Conservation (phyloP, 768 basidiomycete genomes). For the Hypholoma fasciculare region DNA sequence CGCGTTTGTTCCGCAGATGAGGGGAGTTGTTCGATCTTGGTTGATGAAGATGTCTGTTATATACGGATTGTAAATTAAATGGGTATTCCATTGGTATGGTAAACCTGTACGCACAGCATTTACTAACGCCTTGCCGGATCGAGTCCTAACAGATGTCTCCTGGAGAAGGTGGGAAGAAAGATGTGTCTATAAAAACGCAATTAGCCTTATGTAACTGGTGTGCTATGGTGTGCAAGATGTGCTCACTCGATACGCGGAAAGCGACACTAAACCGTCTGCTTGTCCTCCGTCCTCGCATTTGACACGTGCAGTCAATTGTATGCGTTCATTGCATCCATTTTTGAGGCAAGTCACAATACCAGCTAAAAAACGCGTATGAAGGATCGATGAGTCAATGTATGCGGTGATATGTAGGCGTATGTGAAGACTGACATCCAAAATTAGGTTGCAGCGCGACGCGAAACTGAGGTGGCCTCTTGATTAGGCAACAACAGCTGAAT, state of each 20-base stretch:
- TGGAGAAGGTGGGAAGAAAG: slow-evolving; percentile 8
- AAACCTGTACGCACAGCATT: neutral
- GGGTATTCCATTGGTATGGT: neutral
- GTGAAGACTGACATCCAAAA: slow-evolving; percentile 36
- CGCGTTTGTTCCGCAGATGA: neutral
- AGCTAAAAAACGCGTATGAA: slow-evolving; percentile 25
- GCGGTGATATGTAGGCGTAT: slow-evolving; percentile 4
- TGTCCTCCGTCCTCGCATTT: slow-evolving; percentile 39
- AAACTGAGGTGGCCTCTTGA: slow-evolving; percentile 27
- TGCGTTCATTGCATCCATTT: slow-evolving; percentile 37
- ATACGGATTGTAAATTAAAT: neutral
- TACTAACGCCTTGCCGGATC: neutral
- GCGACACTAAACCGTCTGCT: slow-evolving; percentile 43
- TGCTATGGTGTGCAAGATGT: neutral
- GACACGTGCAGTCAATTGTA: slow-evolving; percentile 31
- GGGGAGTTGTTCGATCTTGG: neutral
- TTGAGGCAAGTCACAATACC: slow-evolving; percentile 48
- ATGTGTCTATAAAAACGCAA: slow-evolving; percentile 11
- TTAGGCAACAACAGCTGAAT: neutral
- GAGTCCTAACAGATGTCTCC: neutral
- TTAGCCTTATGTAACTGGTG: slow-evolving; percentile 1
- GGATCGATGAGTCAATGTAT: slow-evolving; percentile 4
- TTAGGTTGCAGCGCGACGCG: slow-evolving; percentile 34
- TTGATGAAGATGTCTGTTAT: neutral
- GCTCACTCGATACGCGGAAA: slow-evolving; percentile 47